These are phyloP conservation scores for Flaveria brownii DNA, from an alignment of 129 eudicot genomes.

Conservation along the genomic window DNA sequence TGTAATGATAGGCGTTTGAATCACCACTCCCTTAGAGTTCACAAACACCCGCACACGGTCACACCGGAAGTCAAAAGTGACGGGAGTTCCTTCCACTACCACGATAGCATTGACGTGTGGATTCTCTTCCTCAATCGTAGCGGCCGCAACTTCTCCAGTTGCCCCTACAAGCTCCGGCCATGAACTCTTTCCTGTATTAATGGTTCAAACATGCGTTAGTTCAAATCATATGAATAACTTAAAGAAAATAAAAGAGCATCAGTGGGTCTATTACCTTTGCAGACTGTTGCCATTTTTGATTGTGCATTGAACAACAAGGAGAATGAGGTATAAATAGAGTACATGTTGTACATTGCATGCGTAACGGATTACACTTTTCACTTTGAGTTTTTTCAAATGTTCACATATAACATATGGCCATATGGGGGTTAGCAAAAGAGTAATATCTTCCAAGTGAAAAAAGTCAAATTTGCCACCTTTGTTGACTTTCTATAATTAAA, in stretches of 20 bases:
- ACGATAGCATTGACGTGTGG: constrained; percentile 38
- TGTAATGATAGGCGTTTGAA: neutral
- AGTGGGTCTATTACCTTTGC: neutral
- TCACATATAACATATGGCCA: neutral
- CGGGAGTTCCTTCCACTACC: constrained; percentile 44
- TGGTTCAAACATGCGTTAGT: neutral
- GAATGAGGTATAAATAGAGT: constrained; percentile 21
- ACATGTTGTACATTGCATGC: neutral
- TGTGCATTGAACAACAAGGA: constrained; percentile 13
- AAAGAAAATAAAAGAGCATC: neutral
- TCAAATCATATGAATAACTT: neutral
- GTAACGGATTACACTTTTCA: constrained; percentile 8
- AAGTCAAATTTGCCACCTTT: neutral
- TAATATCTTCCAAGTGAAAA: neutral
- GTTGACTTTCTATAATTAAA: neutral
- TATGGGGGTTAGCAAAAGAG: neutral
- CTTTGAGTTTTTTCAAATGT: neutral
- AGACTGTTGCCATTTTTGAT: constrained; percentile 7
- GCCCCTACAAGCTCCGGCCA: constrained; percentile 4
- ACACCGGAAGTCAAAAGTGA: constrained; percentile 42
- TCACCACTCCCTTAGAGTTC: constrained; percentile 12
- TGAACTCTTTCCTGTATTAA: neutral
- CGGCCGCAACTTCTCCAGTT: neutral
- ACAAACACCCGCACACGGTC: constrained; percentile 65
- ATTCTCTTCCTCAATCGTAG: neutral